Evolutionary conservation across 2,329 filamentous ascomycete genomes (phyloP).

Genomic region (Epichloe bromicola): DNA sequence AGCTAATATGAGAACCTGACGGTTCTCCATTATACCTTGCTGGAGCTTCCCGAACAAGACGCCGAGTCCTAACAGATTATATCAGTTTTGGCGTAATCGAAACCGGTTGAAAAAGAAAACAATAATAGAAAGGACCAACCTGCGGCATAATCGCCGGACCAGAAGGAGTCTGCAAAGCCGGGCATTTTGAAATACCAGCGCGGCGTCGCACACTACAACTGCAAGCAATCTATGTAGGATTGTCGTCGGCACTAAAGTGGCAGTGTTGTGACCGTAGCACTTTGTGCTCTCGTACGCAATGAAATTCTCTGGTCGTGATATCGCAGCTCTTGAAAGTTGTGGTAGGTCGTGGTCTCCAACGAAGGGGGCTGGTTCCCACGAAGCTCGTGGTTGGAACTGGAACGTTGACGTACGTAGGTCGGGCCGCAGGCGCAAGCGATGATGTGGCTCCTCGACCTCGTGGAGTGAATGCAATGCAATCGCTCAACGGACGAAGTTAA

Average conservation of each 20-base stretch:
- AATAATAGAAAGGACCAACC: slow-evolving; percentile 36
- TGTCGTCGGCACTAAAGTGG: neutral
- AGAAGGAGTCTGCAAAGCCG: slow-evolving; percentile 90
- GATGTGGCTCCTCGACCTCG: neutral
- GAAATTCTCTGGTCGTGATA: no score
- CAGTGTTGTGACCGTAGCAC: neutral
- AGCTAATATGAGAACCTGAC: slow-evolving; percentile 82
- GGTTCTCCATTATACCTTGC: slow-evolving; percentile 89
- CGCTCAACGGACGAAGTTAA: neutral
- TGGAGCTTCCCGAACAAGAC: slow-evolving; percentile 94
- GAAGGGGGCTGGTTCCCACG: neutral
- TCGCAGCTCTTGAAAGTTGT: no score
- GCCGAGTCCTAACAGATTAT: slow-evolving; percentile 50
- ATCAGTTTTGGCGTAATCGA: slow-evolving; percentile 6
- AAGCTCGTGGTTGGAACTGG: neutral
- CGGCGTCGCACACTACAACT: neutral
- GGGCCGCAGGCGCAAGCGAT: neutral
- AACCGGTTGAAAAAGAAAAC: neutral
- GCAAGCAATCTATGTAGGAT: neutral
- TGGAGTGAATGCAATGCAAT: neutral
- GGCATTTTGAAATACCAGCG: slow-evolving; percentile 46
- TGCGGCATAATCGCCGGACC: slow-evolving; percentile 94
- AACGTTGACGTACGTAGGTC: neutral
- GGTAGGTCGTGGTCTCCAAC: neutral
- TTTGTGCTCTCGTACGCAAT: neutral